Percentiles rank a stretch among this genome's conserved stretches.
Conservation (phyloP, 106 monocot genomes). For the Apostasia shenzhenica region DNA sequence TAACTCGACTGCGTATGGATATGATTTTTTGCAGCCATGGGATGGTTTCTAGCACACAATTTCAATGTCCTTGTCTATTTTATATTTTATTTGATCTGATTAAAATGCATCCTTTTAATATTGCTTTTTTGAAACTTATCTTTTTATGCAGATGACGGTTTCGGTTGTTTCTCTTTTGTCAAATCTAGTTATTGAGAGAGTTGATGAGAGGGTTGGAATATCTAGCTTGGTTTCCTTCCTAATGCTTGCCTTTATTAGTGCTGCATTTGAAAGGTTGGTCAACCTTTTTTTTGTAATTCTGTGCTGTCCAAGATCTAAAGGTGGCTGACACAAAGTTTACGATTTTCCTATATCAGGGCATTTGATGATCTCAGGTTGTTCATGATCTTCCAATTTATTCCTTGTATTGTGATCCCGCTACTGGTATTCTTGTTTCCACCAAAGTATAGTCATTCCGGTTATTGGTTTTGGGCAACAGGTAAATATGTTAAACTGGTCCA, state of each 20-base stretch:
- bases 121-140: constrained; percentile 4
- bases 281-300: constrained; percentile 2
- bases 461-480: constrained; percentile 87
- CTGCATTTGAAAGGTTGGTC: constrained; percentile 70
- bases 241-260: constrained; percentile 46
- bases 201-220: constrained; percentile 63
- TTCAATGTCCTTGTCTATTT: too few species aligned
- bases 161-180: constrained; percentile 62
- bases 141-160: constrained; percentile 73
- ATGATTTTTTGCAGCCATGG: too few species aligned
- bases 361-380: constrained; percentile 76
- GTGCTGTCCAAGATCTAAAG: too few species aligned
- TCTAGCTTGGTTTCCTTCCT: constrained; percentile 67
- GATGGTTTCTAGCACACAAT: too few species aligned
- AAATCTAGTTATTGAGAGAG: constrained; percentile 72
- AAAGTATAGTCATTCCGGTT: constrained; percentile 81
- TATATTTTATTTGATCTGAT: background rate
- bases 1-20: too few species aligned
- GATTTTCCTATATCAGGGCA: constrained; percentile 37
- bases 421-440: constrained; percentile 62
- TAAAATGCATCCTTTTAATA: background rate
- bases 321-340: background rate
- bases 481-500: background rate
- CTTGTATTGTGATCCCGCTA: constrained; percentile 58
- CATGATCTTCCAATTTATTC: constrained; percentile 53